phyloP scores from a whole-genome alignment of 2,329 filamentous ascomycete genomes.

The Didymellaceae sp. region DNA sequence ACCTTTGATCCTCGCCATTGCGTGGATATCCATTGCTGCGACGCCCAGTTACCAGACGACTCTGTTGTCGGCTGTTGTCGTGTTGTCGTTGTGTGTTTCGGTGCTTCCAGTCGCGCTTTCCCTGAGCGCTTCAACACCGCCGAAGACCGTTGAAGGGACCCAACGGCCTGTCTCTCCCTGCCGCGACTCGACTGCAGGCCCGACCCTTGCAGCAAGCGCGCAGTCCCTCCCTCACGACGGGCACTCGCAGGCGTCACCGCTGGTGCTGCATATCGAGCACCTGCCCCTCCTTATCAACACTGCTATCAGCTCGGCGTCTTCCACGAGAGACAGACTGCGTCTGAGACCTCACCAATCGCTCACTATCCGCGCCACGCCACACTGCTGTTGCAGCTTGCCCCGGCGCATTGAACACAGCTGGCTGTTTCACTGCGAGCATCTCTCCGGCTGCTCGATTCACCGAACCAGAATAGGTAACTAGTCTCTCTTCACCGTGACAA shows the following conservation, averaged over 20 bases:
- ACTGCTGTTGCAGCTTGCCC: constrained; percentile 28
- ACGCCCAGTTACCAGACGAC: too few species aligned
- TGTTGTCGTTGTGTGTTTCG: constrained; percentile 12
- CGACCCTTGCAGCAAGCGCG: constrained; percentile 39
- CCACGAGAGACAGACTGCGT: constrained; percentile 38
- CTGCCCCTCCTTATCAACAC: constrained; percentile 14
- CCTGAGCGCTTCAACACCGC: constrained; percentile 26
- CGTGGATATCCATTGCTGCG: not conserved
- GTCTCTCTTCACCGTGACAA: constrained; percentile 12
- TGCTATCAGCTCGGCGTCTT: constrained; percentile 13
- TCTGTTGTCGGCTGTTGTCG: too few species aligned
- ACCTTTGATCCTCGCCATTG: not conserved
- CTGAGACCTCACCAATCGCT: constrained; percentile 23
- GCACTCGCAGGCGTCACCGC: constrained; percentile 25
- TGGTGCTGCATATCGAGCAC: constrained; percentile 17
- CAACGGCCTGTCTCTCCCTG: constrained; percentile 30
- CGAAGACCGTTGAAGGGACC: constrained; percentile 37
- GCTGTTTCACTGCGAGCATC: constrained; percentile 34
- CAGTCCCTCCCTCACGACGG: constrained; percentile 25
- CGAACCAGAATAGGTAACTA: constrained; percentile 30
- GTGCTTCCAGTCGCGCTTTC: constrained; percentile 22
- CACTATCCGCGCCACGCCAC: constrained; percentile 1
- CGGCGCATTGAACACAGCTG: constrained; percentile 19
- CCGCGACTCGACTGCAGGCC: constrained; percentile 25
- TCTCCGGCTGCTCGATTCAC: constrained; percentile 24